Evolutionary conservation across 1,139 yeast genomes (phyloP).

Genomic region (Taphrina confusa): DNA sequence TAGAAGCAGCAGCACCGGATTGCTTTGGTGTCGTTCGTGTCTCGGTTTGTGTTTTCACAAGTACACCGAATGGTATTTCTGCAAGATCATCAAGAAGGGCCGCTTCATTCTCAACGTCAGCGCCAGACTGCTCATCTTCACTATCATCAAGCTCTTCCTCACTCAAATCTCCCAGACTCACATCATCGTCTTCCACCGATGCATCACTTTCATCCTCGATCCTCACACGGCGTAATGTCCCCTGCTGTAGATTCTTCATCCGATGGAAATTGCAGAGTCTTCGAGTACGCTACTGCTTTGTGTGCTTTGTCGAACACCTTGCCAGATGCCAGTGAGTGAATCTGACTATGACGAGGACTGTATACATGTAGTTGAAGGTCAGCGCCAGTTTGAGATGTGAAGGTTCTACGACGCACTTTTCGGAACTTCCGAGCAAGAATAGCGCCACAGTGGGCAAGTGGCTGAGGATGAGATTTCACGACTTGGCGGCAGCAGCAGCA

Average conservation of each 20-base stretch:
- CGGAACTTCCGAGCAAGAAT: too few relatives aligned
- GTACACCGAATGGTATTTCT: slow-evolving; percentile 12
- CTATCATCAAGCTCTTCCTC: slow-evolving; percentile 25
- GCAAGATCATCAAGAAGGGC: slow-evolving; percentile 12
- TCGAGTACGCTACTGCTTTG: too few relatives aligned
- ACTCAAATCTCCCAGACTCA: slow-evolving; percentile 22
- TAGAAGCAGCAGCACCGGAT: background rate
- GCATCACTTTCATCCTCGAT: slow-evolving; percentile 5
- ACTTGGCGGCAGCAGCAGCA: too few relatives aligned
- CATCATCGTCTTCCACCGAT: slow-evolving; percentile 6
- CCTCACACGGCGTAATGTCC: slow-evolving; percentile 1
- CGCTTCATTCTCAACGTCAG: background rate
- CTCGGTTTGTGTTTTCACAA: background rate
- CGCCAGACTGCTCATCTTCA: slow-evolving; percentile 7
- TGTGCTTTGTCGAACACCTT: too few relatives aligned
- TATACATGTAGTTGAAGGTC: too few relatives aligned
- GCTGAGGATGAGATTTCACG: too few relatives aligned
- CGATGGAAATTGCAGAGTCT: too few relatives aligned
- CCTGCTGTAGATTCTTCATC: slow-evolving; percentile 7
- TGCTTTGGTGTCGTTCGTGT: background rate
- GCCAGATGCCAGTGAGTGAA: too few relatives aligned
- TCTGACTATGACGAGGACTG: too few relatives aligned
- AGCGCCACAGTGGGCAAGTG: too few relatives aligned
- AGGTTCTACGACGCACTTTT: too few relatives aligned
- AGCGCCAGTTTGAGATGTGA: too few relatives aligned